Percentiles rank a stretch among this genome's conserved stretches.
These are phyloP conservation scores for Baffinella frigidus DNA, from an alignment of 208 protist species.

Conservation along the genomic window DNA sequence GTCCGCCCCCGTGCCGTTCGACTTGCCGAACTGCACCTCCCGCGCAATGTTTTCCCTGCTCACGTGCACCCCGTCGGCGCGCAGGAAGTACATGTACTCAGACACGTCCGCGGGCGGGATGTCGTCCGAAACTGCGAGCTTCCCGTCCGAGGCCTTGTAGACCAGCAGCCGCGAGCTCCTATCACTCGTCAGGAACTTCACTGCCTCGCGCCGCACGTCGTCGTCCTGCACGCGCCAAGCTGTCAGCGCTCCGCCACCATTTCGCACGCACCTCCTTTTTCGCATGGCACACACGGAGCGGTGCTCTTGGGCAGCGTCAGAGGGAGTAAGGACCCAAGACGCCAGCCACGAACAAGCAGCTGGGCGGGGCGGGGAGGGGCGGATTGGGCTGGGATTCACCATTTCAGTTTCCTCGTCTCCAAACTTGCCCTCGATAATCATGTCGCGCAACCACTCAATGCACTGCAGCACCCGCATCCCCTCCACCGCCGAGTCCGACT, in stretches of 20 bases:
- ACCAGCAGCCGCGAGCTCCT: neutral
- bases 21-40: constrained; percentile 3
- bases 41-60: constrained; percentile 4
- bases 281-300: neutral
- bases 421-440: neutral
- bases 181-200: constrained; percentile 35
- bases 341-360: too few species aligned
- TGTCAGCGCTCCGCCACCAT: too few species aligned
- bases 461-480: constrained; percentile 48
- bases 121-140: neutral
- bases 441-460: constrained; percentile 27
- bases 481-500: neutral
- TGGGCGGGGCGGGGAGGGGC: too few species aligned
- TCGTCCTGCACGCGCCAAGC: neutral
- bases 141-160: neutral
- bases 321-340: too few species aligned
- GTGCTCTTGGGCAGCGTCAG: too few species aligned
- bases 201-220: neutral
- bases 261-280: neutral
- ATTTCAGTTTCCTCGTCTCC: neutral
- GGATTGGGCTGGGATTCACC: neutral
- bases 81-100: neutral
- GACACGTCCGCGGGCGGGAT: neutral
- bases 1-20: neutral
- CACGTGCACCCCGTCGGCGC: neutral